Conservation (phyloP, 441 rosid genomes). For the Melastoma candidum region DNA sequence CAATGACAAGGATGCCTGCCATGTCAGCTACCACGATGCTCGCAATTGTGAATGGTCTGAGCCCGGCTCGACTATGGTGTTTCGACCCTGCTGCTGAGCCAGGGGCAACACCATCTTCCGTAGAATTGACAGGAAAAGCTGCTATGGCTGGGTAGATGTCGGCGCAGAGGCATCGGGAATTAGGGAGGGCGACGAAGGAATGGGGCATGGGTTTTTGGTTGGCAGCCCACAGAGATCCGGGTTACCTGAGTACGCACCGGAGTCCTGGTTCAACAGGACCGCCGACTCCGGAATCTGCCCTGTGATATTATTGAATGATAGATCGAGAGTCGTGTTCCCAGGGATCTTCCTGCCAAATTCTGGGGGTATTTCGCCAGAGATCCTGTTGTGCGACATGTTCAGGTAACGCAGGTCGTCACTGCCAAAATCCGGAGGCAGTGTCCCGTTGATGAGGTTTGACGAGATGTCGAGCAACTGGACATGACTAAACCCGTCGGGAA, state of each 20-base stretch:
- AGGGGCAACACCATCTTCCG: constrained; percentile 37
- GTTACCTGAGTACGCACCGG: constrained; percentile 41
- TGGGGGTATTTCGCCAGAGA: constrained; percentile 50
- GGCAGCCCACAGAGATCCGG: constrained; percentile 54
- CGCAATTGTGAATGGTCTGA: constrained; percentile 34
- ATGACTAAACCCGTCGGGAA: constrained; percentile 37
- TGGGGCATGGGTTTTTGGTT: constrained; percentile 33
- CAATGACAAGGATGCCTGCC: constrained; percentile 42
- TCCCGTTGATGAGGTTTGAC: constrained; percentile 60
- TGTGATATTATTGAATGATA: constrained; percentile 62
- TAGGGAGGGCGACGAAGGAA: constrained; percentile 31
- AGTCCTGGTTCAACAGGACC: constrained; percentile 36
- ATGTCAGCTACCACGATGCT: constrained; percentile 60
- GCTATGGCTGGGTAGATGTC: constrained; percentile 67
- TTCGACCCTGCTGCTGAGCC: constrained; percentile 18
- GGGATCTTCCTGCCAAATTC: constrained; percentile 41
- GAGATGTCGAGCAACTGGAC: constrained; percentile 48
- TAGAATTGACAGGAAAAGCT: constrained; percentile 37
- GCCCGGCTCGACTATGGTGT: constrained; percentile 16
- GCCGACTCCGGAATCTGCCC: constrained; percentile 52
- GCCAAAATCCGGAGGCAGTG: constrained; percentile 57
- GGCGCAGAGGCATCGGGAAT: constrained; percentile 27
- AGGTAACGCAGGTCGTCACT: constrained; percentile 39
- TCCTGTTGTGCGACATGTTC: constrained; percentile 53
- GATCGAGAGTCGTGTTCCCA: constrained; percentile 43